These are phyloP conservation scores for Candida multigemmis DNA, from an alignment of 805 yeast species.

Conservation along the genomic window DNA sequence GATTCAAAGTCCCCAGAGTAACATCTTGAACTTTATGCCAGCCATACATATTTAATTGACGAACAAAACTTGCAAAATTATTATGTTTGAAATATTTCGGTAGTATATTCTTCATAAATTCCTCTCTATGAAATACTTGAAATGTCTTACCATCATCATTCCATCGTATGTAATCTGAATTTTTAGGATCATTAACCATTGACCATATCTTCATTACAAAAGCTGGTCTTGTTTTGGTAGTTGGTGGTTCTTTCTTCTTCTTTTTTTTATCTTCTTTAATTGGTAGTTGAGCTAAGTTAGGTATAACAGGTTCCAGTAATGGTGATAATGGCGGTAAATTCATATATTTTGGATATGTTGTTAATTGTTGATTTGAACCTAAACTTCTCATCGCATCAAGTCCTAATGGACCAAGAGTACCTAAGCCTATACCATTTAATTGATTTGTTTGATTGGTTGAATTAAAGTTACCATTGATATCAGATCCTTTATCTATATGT, in stretches of 20 bases:
- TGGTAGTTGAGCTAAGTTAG: constrained; percentile 6
- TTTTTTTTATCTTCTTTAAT: constrained; percentile 6
- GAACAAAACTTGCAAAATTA: constrained; percentile 89
- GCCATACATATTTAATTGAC: constrained; percentile 97
- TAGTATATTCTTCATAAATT: constrained; percentile 71
- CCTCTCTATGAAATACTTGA: constrained; percentile 75
- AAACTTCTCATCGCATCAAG: too few species aligned
- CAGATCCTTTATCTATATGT: too few species aligned
- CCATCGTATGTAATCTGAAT: constrained; percentile 74
- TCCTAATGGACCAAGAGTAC: too few species aligned
- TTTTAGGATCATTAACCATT: constrained; percentile 80
- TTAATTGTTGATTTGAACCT: too few species aligned
- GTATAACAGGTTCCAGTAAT: constrained; percentile 20
- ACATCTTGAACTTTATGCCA: constrained; percentile 98
- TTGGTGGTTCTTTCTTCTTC: constrained; percentile 20
- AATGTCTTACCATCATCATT: constrained; percentile 76
- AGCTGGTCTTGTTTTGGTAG: constrained; percentile 66
- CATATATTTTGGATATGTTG: too few species aligned
- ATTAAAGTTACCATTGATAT: too few species aligned
- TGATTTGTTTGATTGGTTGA: too few species aligned
- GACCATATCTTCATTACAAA: constrained; percentile 92
- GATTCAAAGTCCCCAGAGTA: constrained; percentile 55
- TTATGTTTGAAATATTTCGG: constrained; percentile 93
- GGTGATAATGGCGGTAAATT: constrained; percentile 18
- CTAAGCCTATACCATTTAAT: too few species aligned